A percentile compares a stretch with the other conserved stretches of the same genome.
These are phyloP conservation scores for Lentinula guzmanii DNA, from an alignment of 768 basidiomycete genomes.

Conservation along the genomic window DNA sequence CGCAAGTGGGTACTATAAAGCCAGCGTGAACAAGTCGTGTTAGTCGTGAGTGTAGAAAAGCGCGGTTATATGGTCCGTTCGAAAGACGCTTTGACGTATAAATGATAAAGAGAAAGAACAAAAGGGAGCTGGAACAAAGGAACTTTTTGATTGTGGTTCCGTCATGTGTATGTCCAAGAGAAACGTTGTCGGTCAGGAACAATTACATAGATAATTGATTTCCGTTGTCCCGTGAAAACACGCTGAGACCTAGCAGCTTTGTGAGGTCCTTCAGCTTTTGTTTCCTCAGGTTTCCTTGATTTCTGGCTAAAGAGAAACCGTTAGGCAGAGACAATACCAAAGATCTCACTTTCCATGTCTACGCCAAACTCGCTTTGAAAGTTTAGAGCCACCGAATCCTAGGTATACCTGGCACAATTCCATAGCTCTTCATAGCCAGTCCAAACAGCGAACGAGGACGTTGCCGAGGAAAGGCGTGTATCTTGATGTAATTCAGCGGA, in stretches of 20 bases:
- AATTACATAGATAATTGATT: background rate
- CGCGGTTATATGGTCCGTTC: background rate
- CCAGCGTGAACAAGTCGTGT: slow-evolving; percentile 8
- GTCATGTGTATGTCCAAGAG: background rate
- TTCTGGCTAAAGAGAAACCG: too few species aligned
- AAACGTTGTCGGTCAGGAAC: background rate
- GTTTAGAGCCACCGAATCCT: too few species aligned
- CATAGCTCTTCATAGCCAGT: background rate
- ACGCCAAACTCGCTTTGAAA: background rate
- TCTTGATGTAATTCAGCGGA: background rate
- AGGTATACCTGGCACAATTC: too few species aligned
- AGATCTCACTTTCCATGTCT: background rate
- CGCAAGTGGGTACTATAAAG: background rate
- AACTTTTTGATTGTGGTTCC: background rate
- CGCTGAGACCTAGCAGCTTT: too few species aligned
- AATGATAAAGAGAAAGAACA: slow-evolving; percentile 12
- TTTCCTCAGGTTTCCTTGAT: too few species aligned
- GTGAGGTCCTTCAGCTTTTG: too few species aligned
- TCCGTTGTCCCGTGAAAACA: background rate
- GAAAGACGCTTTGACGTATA: background rate
- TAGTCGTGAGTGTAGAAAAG: background rate
- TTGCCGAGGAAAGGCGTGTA: background rate
- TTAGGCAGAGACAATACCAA: background rate
- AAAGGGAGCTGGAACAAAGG: slow-evolving; percentile 17
- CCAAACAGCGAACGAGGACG: background rate